Percentiles rank a stretch among this genome's conserved stretches.
Conservation (phyloP, 1,284 basidiomycete genomes). For the Cryptococcus depauperatus region DNA sequence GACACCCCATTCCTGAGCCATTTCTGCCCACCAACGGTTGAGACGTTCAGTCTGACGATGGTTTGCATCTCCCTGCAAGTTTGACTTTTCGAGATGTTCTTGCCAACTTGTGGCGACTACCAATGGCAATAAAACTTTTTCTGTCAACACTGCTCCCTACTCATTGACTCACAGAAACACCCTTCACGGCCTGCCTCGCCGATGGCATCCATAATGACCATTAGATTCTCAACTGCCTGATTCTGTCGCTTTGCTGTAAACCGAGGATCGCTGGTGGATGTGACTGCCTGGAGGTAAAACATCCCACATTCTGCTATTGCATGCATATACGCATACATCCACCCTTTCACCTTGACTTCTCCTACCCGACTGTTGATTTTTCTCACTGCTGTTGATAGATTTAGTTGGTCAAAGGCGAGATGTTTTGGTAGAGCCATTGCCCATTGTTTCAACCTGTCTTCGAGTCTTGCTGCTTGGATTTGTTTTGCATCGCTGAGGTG, state of each 20-base stretch:
- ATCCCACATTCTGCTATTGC: slow-evolving; percentile 47
- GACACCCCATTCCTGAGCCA: slow-evolving; percentile 33
- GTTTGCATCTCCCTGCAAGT: slow-evolving; percentile 14
- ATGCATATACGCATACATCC: slow-evolving; percentile 48
- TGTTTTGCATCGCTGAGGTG: slow-evolving; percentile 9
- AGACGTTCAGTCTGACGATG: slow-evolving; percentile 28
- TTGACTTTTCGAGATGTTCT: slow-evolving; percentile 28
- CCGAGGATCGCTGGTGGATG: slow-evolving; percentile 17
- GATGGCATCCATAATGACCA: slow-evolving; percentile 38
- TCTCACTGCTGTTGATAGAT: slow-evolving; percentile 36
- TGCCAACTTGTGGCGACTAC: slow-evolving; percentile 37
- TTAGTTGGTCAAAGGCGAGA: slow-evolving; percentile 46
- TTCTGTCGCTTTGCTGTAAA: slow-evolving; percentile 38
- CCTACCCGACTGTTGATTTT: slow-evolving; percentile 37
- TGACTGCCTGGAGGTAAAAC: slow-evolving; percentile 45
- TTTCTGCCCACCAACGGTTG: slow-evolving; percentile 34
- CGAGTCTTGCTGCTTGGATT: slow-evolving; percentile 4
- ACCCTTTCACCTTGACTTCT: slow-evolving; percentile 36
- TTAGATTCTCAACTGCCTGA: slow-evolving; percentile 44
- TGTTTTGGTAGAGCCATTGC: slow-evolving; percentile 42
- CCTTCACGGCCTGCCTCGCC: slow-evolving; percentile 38
- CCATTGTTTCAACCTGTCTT: slow-evolving; percentile 34
- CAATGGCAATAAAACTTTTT: slow-evolving; percentile 35
- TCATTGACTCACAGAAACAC: slow-evolving; percentile 31
- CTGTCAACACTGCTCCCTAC: background rate